Percentiles rank a stretch among this genome's conserved stretches.
Evolutionary conservation across 2,329 filamentous ascomycete genomes (phyloP).

Genomic region (Aspergillus caelatus): DNA sequence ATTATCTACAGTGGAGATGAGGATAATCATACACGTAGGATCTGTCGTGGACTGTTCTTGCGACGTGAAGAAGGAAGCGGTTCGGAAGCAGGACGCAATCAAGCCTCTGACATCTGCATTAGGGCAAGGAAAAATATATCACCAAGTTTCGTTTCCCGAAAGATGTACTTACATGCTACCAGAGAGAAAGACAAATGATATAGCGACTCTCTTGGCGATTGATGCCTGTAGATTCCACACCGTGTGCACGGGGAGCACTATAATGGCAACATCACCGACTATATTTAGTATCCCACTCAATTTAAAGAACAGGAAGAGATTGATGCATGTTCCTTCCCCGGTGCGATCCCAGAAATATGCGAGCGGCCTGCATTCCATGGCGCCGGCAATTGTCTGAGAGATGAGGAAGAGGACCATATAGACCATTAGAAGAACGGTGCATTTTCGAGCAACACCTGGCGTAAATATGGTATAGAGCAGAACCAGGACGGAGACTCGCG

Average conservation of each 20-base stretch:
- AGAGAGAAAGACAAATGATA: no score
- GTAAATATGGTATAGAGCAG: neutral
- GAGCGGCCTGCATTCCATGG: neutral
- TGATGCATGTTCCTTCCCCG: neutral
- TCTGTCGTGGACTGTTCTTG: neutral
- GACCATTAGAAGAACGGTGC: neutral
- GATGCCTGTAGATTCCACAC: no score
- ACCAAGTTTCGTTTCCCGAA: no score
- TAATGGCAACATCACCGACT: no score
- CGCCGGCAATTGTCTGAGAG: neutral
- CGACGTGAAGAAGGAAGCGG: neutral
- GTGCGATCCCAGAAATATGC: neutral
- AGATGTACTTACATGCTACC: no score
- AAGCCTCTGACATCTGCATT: neutral
- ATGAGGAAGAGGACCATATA: neutral
- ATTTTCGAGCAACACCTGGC: neutral
- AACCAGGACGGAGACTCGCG: no score
- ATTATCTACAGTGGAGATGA: neutral
- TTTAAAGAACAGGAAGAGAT: neutral
- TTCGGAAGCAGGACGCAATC: neutral
- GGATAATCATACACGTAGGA: neutral
- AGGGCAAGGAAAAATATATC: neutral
- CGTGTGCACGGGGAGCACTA: no score
- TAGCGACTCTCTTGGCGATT: no score
- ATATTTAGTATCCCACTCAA: neutral